Base-by-base conservation (phyloP, 2,329 filamentous ascomycete species). In the Sordariomycetes sp. region DNA sequence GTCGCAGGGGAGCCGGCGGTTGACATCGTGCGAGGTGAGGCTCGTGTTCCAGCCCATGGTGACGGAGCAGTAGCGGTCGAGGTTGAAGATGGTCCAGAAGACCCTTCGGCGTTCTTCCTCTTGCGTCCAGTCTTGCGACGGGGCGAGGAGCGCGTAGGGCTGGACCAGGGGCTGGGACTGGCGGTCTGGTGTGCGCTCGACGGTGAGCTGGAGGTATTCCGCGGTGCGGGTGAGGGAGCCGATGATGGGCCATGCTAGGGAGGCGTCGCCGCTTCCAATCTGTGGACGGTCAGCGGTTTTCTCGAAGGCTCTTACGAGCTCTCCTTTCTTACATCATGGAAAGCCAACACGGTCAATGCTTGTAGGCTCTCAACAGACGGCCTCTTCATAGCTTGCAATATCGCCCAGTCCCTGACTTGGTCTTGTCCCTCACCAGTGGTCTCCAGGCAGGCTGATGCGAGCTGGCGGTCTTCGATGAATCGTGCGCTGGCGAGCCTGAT, bases 11-110 rank as follows among this genome's bases (percentile, higher is more conserved):
- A 72, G 63, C n/a, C 69, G 64, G 4, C 68, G 64, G 20, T 65
- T 65, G 35, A 72, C 67, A 57, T 71, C 68, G 24, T 67, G 64
- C 0, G 63, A 64, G 1, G 69, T 68, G 2, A 72, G 62, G 53
- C 66, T 70, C 1, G 67, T 70, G 54, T 72, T 72, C 69, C 69
- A 69, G 35, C 65, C 67, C 34, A 64, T 69, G 10, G 63, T 63
- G 10, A 68, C 64, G 63, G 60, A 57, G 59, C 62, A 64, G 65
- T 71, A 69, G 25, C 68, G 62, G 55, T 72, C 68, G 7, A 70
- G 58, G n/a, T 63, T 63, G 59, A 71, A 72, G 39, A 71, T 64
- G 36, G 61, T 67, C 69, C 69, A 71, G 56, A 72, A 72, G 1
- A 72, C 65, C 10, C 69, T 60, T 17, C 69, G 60, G n/a, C 68